These are phyloP conservation scores for Periconia macrospinosa DNA, from an alignment of 2,329 filamentous ascomycete genomes.

Conservation along the genomic window DNA sequence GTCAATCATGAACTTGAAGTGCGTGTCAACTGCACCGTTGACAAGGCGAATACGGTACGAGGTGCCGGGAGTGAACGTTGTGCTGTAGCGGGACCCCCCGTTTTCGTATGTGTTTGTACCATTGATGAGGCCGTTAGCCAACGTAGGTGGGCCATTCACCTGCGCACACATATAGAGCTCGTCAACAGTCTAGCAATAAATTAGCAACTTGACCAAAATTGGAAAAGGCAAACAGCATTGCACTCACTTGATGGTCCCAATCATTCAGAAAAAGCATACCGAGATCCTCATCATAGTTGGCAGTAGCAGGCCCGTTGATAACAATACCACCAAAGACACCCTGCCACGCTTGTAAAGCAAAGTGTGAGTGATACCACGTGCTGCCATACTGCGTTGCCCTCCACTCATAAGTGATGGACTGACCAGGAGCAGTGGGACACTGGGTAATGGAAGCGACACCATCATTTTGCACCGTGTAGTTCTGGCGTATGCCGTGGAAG, in stretches of 20 bases:
- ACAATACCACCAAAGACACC: conserved; percentile 46
- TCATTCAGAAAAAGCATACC: conserved; percentile 48
- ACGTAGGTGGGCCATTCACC: conserved; percentile 31
- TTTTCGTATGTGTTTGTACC: conserved; percentile 45
- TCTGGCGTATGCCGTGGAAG: conserved; percentile 36
- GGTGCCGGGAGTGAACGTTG: conserved; percentile 42
- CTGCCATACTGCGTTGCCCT: conserved; percentile 44
- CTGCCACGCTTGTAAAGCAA: conserved; percentile 44
- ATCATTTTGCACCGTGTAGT: conserved; percentile 33
- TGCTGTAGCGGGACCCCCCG: conserved; percentile 37
- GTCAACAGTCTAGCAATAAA: conserved; percentile 33
- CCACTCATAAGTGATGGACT: conserved; percentile 37
- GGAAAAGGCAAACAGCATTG: not conserved
- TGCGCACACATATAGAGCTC: conserved; percentile 35
- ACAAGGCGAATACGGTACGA: conserved; percentile 48
- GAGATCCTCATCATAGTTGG: conserved; percentile 48
- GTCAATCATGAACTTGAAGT: conserved; percentile 50
- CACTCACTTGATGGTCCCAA: conserved; percentile 43
- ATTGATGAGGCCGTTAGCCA: conserved; percentile 50
- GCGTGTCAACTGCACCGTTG: conserved; percentile 45
- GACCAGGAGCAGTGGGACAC: conserved; percentile 29
- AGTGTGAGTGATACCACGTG: conserved; percentile 48
- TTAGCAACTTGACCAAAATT: not conserved
- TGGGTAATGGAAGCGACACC: conserved; percentile 37
- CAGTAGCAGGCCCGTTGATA: conserved; percentile 45